A percentile compares a stretch with the other conserved stretches of the same genome.
phyloP scores from a whole-genome alignment of 805 yeast genomes.

The Candida stauntonica region DNA sequence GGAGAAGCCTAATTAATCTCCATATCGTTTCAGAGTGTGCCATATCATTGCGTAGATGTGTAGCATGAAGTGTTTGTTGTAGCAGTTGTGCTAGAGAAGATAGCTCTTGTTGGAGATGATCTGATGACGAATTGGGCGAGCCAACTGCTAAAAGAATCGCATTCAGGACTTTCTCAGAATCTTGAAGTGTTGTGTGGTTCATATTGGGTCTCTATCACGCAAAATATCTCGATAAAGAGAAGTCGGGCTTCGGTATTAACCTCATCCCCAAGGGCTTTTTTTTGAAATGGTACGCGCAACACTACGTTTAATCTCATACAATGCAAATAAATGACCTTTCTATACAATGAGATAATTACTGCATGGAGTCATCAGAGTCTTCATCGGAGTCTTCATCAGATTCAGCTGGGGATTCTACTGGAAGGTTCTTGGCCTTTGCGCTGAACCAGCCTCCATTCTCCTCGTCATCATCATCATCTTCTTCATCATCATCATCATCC shows the following conservation, averaged over 20 bases:
- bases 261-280: background rate
- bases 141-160: background rate
- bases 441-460: constrained; percentile 28
- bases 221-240: too few relatives aligned
- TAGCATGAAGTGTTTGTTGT: constrained; percentile 19
- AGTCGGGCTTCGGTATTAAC: too few relatives aligned
- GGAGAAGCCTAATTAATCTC: constrained; percentile 19
- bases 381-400: constrained; percentile 9
- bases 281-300: too few relatives aligned
- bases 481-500: constrained; percentile 12
- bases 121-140: background rate
- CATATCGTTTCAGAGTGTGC: constrained; percentile 27
- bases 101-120: constrained; percentile 3
- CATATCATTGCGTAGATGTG: constrained; percentile 23
- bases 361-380: constrained; percentile 11
- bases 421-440: constrained; percentile 14
- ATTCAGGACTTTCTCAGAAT: constrained; percentile 5
- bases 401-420: constrained; percentile 6
- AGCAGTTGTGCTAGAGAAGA: constrained; percentile 5
- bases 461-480: constrained; percentile 18
- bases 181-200: background rate
- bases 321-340: too few relatives aligned
- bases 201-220: too few relatives aligned
- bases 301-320: too few relatives aligned
- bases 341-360: too few relatives aligned